A percentile compares a stretch with the other conserved stretches of the same genome.
Conservation (phyloP, 352 stramenopile genomes). For the Phytophthora palmivora region DNA sequence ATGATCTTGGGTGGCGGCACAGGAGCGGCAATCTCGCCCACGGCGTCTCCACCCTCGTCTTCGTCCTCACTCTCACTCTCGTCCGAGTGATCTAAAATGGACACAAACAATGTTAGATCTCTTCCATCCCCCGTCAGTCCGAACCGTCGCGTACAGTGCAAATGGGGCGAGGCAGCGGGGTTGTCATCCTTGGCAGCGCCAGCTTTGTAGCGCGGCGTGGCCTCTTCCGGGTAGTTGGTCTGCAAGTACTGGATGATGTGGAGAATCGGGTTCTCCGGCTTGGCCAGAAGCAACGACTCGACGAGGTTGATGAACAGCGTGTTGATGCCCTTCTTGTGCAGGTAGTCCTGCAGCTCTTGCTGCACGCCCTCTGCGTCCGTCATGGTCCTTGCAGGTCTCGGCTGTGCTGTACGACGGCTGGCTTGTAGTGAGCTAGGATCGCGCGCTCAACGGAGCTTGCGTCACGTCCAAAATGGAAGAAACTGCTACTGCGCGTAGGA, state of each 20-base stretch:
- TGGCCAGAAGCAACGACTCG: slow-evolving; percentile 89
- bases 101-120: slow-evolving; percentile 13
- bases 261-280: slow-evolving; percentile 89
- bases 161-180: slow-evolving; percentile 46
- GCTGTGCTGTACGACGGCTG: slow-evolving; percentile 7
- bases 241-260: slow-evolving; percentile 93
- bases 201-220: slow-evolving; percentile 50
- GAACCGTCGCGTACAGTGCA: slow-evolving; percentile 32
- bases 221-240: slow-evolving; percentile 88
- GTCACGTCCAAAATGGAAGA: slow-evolving; percentile 44
- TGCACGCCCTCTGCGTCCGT: slow-evolving; percentile 88
- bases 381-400: slow-evolving; percentile 47
- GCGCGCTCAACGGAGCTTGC: slow-evolving; percentile 21
- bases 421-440: slow-evolving; percentile 14
- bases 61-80: slow-evolving; percentile 90
- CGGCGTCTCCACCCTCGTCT: slow-evolving; percentile 76
- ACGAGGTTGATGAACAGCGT: slow-evolving; percentile 94
- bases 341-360: slow-evolving; percentile 91
- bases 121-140: slow-evolving; percentile 1
- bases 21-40: slow-evolving; percentile 85
- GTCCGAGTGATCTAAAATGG: slow-evolving; percentile 74
- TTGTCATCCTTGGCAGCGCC: slow-evolving; percentile 51
- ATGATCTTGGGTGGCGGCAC: slow-evolving; percentile 64
- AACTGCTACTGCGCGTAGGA: slow-evolving; percentile 28
- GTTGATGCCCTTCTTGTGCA: slow-evolving; percentile 93